phyloP scores from a whole-genome alignment of 1,139 yeast species.

The Saccharomyces hybrid region DNA sequence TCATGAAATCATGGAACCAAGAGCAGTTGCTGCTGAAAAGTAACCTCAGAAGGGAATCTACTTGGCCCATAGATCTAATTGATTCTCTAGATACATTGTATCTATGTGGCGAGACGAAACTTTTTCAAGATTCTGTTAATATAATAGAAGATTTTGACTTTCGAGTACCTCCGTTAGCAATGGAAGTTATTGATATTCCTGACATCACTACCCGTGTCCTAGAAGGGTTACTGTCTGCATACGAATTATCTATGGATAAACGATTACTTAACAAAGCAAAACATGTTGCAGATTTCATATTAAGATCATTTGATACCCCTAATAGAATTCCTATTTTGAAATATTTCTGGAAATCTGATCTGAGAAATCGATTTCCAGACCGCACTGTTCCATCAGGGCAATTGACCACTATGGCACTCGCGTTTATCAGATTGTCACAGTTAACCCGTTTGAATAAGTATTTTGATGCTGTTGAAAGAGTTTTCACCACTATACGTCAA shows the following conservation, averaged over 20 bases:
- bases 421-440: slow-evolving; percentile 60
- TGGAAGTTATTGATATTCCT: slow-evolving; percentile 49
- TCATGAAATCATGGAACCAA: slow-evolving; percentile 19
- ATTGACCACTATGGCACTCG: slow-evolving; percentile 60
- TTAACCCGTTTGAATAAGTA: slow-evolving; percentile 52
- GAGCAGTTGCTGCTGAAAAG: slow-evolving; percentile 7
- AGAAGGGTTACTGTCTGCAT: slow-evolving; percentile 67
- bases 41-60: slow-evolving; percentile 6
- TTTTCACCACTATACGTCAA: slow-evolving; percentile 36
- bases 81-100: slow-evolving; percentile 65
- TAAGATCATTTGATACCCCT: slow-evolving; percentile 66
- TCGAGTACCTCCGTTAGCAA: slow-evolving; percentile 9
- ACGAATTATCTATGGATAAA: slow-evolving; percentile 53
- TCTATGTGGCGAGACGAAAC: slow-evolving; percentile 51
- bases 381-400: slow-evolving; percentile 53
- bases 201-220: slow-evolving; percentile 65
- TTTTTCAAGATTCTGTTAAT: slow-evolving; percentile 45
- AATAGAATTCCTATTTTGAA: slow-evolving; percentile 61
- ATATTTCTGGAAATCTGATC: slow-evolving; percentile 47
- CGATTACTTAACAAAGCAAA: slow-evolving; percentile 50
- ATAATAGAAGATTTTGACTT: slow-evolving; percentile 43
- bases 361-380: slow-evolving; percentile 41
- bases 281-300: slow-evolving; percentile 56
- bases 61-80: slow-evolving; percentile 36
- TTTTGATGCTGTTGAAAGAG: slow-evolving; percentile 40